These are phyloP conservation scores for Fomitopsis serialis DNA, from an alignment of 768 basidiomycete genomes.

Conservation along the genomic window DNA sequence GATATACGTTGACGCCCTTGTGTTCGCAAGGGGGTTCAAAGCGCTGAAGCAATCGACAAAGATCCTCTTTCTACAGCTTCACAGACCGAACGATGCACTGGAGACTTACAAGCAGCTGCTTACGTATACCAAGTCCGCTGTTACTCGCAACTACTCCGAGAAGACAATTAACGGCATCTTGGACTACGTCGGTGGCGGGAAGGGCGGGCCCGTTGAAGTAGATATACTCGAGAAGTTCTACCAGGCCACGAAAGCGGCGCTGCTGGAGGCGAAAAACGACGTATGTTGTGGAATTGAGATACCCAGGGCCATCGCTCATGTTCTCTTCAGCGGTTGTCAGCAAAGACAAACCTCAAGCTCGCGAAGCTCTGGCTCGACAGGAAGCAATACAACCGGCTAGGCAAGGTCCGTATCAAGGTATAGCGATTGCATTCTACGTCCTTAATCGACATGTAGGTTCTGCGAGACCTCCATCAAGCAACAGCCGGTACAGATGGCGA, in stretches of 20 bases:
- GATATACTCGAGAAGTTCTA: slow-evolving; percentile 94
- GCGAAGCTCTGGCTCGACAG: slow-evolving; percentile 97
- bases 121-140: slow-evolving; percentile 92
- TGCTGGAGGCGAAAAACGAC: slow-evolving; percentile 95
- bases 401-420: slow-evolving; percentile 48
- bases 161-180: slow-evolving; percentile 98
- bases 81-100: slow-evolving; percentile 80
- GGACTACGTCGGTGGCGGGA: slow-evolving; percentile 93
- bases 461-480: slow-evolving; percentile 68
- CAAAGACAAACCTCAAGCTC: slow-evolving; percentile 94
- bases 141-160: slow-evolving; percentile 94
- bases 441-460: slow-evolving; percentile 44
- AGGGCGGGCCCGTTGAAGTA: slow-evolving; percentile 73
- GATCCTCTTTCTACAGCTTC: slow-evolving; percentile 75
- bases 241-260: slow-evolving; percentile 82
- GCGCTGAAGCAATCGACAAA: slow-evolving; percentile 97
- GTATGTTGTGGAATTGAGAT: slow-evolving; percentile 33
- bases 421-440: not conserved
- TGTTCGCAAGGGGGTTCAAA: slow-evolving; percentile 85
- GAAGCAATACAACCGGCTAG: slow-evolving; percentile 81
- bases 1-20: not conserved
- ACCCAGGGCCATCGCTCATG: not conserved
- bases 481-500: slow-evolving; percentile 63
- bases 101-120: slow-evolving; percentile 81
- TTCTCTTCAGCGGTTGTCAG: slow-evolving; percentile 68